Base-by-base conservation (phyloP, 1,284 basidiomycete genomes). In the Clitocybe nebularis region DNA sequence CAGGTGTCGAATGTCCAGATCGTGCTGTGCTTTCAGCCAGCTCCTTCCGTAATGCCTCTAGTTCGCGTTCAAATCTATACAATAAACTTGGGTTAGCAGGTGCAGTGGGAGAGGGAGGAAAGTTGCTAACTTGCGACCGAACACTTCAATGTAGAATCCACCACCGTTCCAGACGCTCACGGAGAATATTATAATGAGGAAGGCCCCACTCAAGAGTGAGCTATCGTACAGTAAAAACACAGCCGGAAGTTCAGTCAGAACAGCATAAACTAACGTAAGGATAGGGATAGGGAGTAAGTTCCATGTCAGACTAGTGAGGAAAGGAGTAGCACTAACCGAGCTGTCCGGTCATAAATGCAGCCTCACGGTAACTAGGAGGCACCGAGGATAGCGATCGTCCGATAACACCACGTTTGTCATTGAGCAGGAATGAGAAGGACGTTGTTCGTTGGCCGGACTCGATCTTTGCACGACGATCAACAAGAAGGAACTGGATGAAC, bases 131-230 rank as follows among this genome's bases (percentile, higher is more conserved):
- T 94, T 94, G 64, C 92, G 79, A 25, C 92, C 92, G 60, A 94
- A 95, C 22, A 95, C 92, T 61, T 97, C 93, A 47, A 96, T 93
- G 62, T 95, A 95, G 71, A 81, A 91, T 6, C 79, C 87, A 47
- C 76, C 89, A 39, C 79, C 89, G 54, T 91, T 91, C 89, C 89
- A 91, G 1, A 86, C 86, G 48, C 83, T 85, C 32, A 91, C 88
- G 22, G 75, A 69, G 56, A 95, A 89, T 35, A 94, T 85, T 45
- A 78, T 50, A 29, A 92, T 68, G 16, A 96, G 67, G 67, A 92
- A 94, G 1, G 76, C 62, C 10, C 78, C 81, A 48, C 87, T 90
- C 73, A 84, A 89, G 36, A 72, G 69, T 1, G 83, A 62, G 55
- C 79, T 89, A 55, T 87, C 78, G 52, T 91, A 93, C 20, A 95